These are phyloP conservation scores for Aspergillus ibericus DNA, from an alignment of 2,329 filamentous ascomycete species.

Conservation along the genomic window DNA sequence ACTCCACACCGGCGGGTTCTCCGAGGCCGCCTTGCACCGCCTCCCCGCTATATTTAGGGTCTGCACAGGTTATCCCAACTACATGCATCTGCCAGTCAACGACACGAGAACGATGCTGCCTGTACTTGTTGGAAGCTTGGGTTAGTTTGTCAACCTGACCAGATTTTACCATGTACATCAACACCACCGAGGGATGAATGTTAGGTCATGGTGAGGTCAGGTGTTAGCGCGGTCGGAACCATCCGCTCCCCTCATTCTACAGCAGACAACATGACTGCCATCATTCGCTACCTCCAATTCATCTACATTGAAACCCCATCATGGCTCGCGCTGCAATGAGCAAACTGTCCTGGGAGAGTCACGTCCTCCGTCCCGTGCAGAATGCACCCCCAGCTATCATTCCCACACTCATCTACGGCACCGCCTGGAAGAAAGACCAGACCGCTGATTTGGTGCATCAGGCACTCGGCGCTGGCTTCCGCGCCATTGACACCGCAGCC, in stretches of 20 bases:
- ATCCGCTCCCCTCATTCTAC: background rate
- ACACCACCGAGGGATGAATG: background rate
- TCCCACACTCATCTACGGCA: conserved; percentile 68
- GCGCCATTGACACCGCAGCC: conserved; percentile 73
- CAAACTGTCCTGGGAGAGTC: conserved; percentile 35
- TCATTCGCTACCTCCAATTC: background rate
- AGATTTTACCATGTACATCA: background rate
- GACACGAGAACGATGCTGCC: conserved; percentile 13
- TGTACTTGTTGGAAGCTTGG: background rate
- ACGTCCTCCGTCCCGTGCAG: conserved; percentile 28
- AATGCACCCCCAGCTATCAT: conserved; percentile 29
- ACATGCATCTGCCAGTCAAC: conserved; percentile 5
- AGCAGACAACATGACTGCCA: background rate
- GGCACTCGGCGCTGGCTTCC: conserved; percentile 69
- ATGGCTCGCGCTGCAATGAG: conserved; percentile 25
- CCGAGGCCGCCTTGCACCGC: conserved; percentile 13
- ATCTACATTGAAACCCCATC: background rate
- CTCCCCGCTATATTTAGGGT: conserved; percentile 17
- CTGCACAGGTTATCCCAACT: background rate
- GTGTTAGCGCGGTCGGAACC: background rate
- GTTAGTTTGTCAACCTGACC: background rate
- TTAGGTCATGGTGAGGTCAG: conserved; percentile 18
- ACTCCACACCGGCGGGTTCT: background rate
- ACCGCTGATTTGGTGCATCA: conserved; percentile 67
- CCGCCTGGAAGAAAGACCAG: conserved; percentile 77